Percentiles rank a stretch among this genome's conserved stretches.
phyloP scores from a whole-genome alignment of 2,329 filamentous ascomycete species.

The Corynespora cassiicola region DNA sequence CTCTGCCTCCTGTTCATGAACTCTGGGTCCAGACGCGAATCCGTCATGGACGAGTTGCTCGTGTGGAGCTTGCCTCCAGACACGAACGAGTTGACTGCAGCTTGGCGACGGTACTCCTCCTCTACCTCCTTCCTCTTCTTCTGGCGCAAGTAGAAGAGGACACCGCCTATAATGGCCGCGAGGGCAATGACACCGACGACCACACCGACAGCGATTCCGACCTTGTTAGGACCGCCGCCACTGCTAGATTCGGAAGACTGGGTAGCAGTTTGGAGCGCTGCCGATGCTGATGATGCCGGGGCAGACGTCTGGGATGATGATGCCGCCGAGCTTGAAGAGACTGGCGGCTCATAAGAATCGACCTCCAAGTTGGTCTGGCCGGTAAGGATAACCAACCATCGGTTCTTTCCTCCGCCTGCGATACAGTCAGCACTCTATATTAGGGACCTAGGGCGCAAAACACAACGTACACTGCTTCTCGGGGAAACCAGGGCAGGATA shows the following conservation, averaged over 20 bases:
- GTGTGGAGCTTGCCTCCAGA: constrained; percentile 67
- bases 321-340: constrained; percentile 24
- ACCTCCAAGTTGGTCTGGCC: constrained; percentile 51
- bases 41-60: constrained; percentile 73
- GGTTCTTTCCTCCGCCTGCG: constrained; percentile 64
- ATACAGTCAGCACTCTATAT: constrained; percentile 23
- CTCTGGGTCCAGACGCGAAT: constrained; percentile 83
- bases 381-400: constrained; percentile 60
- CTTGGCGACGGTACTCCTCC: constrained; percentile 83
- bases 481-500: constrained; percentile 68
- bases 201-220: constrained; percentile 84
- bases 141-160: constrained; percentile 77
- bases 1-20: constrained; percentile 85
- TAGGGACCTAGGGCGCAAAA: neutral
- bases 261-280: constrained; percentile 51
- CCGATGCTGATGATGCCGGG: constrained; percentile 20
- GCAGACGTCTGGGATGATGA: constrained; percentile 22
- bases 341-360: constrained; percentile 38
- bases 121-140: constrained; percentile 79
- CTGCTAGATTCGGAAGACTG: constrained; percentile 32
- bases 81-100: constrained; percentile 76
- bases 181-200: constrained; percentile 82
- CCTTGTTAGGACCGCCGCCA: constrained; percentile 67
- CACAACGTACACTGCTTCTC: constrained; percentile 68
- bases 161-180: constrained; percentile 69